Base-by-base conservation (phyloP, 2,329 filamentous ascomycete species). In the Calonectria hongkongensis region DNA sequence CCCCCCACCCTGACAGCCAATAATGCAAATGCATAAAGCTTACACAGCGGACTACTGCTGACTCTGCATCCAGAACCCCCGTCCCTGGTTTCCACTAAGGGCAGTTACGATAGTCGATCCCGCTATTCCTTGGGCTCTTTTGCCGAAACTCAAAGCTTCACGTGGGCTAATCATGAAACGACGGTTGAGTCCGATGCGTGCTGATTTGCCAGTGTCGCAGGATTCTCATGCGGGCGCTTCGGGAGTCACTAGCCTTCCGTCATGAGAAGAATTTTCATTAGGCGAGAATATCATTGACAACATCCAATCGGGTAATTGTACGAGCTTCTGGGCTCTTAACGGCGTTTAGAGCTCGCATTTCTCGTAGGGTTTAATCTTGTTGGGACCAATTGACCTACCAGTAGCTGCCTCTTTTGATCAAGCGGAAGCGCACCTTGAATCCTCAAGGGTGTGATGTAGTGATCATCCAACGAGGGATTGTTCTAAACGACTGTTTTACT, bases 11-110 rank as follows among this genome's bases (percentile, higher is more conserved):
- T 15, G 33, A 10, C 54, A 60, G 21, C 54, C 54, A 60, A 60
- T 60, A 60, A 60, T 60, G 54, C n/a, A 60, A 60, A 25, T 60
- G 33, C 54, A 60, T 60, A 60, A 60, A 60, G 54, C 54, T 60
- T 60, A 41, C 54, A 60, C 54, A 60, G 39, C 16, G 54, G 39
- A 41, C 54, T 27, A 58, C 54, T 60, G 54, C 54, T 60, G 54
- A 60, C 54, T 60, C 54, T 60, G 54, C 54, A 60, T 60, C 54
- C n/a, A 15, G 39, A 18, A 21, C 54, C 54, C 54, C 54, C 54
- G 54, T 60, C 54, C 33, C 54, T 41, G 33, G 21, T 16, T 60
- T 60, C 54, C 54, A 15, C 36, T 60, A 60, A 60, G 33, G 33
- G 54, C 21, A 60, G 36, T 41, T 16, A 60, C 33, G 15, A 15